Evolutionary conservation across 2,329 filamentous ascomycete genomes (phyloP), one percentile per base, ranked within the genome.

Genomic region (Colletotrichum lupini): DNA sequence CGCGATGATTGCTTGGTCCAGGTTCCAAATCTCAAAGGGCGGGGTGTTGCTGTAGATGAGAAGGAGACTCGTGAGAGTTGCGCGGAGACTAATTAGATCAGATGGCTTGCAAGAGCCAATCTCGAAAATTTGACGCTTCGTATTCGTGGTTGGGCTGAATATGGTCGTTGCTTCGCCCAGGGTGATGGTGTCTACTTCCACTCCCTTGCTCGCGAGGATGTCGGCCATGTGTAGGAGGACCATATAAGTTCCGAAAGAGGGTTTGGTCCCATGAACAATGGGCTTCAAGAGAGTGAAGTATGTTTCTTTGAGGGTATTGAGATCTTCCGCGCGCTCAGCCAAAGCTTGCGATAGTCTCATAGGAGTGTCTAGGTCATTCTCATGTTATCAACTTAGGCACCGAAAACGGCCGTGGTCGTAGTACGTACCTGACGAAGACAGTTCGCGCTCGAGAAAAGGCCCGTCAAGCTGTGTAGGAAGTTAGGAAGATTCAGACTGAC

Each of bases 1-100:
- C 22, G 75, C 72, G 57, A 65, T 73, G 63, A 77, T 73, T 53
- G 75, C 73, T 46, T 75, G 72, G 55, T 74, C 69, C 26, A 77
- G 52, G 56, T 74, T 74, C 74, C 67, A 57, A 53, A 76, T 73
- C 30, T 75, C 65, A 55, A 68, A 58, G 4, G 74, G 70, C 16
- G 69, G 75, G 12, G 62, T 57, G 26, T 61, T 63, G 12, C 72
- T 72, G 55, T 76, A 74, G 35, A 76, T 75, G 46, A 73, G 42
- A 4, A 72, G 32, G 3, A 76, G 62, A 56, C 71, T 75, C 19
- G 75, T 67, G 14, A 76, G 64, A 4, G 76, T 76, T 6, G 75
- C 69, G 32, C 75, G 74, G 14, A 77, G 68, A 4, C 74, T 72
- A 35, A 76, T 75, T 3, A 76, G 57, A 59, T 76, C 76, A 3